Conservation (phyloP, 2,329 filamentous ascomycete species). For the Sporothrix brasiliensis region DNA sequence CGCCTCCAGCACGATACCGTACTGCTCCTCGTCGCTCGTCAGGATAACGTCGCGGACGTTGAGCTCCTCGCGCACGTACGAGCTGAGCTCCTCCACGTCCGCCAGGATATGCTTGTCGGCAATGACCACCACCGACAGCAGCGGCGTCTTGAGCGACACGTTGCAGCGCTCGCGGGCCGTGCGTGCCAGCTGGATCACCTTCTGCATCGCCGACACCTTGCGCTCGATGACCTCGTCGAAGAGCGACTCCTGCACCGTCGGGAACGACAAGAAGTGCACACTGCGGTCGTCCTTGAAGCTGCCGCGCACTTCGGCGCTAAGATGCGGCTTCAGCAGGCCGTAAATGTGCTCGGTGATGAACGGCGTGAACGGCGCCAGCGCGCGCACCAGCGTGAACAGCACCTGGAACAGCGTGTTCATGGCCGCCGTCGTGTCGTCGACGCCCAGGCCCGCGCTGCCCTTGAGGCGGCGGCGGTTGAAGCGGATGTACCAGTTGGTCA, state of each 20-base stretch:
- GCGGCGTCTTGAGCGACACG: conserved; percentile 84
- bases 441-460: conserved; percentile 80
- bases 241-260: conserved; percentile 82
- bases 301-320: conserved; percentile 65
- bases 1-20: conserved; percentile 89
- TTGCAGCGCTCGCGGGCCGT: conserved; percentile 82
- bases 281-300: conserved; percentile 74
- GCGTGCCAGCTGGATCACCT: conserved; percentile 87
- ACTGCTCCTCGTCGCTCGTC: conserved; percentile 83
- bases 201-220: conserved; percentile 87
- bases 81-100: conserved; percentile 80
- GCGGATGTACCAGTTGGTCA: conserved; percentile 93
- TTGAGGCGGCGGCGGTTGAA: conserved; percentile 91
- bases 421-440: conserved; percentile 84
- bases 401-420: conserved; percentile 95
- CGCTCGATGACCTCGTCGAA: conserved; percentile 87
- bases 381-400: conserved; percentile 82
- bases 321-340: conserved; percentile 75
- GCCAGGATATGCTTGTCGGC: conserved; percentile 83
- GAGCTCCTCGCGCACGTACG: conserved; percentile 89
- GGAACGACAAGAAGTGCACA: conserved; percentile 91
- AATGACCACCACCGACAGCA: conserved; percentile 87
- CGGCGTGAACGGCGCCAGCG: conserved; percentile 90
- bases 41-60: conserved; percentile 86
- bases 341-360: conserved; percentile 97